Base-by-base conservation (phyloP, 371 early-diverging fungal genomes). In the Thermomucor indicae-seudaticae region DNA sequence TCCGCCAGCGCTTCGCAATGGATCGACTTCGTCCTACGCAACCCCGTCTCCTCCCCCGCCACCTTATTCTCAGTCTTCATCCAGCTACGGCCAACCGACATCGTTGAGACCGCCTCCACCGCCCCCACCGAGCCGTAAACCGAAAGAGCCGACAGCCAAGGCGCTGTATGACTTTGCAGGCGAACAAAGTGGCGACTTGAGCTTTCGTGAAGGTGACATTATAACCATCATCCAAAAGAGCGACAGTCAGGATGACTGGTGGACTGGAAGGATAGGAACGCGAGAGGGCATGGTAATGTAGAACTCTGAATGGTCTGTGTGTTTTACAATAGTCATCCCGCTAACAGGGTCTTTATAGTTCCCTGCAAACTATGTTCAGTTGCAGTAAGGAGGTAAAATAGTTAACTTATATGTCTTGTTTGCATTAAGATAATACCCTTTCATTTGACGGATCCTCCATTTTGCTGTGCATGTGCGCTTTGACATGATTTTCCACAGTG, bases 311-410 rank as follows among this genome's bases (percentile, higher is more conserved):
- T 38, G 24, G 16, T 10, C 10, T 14, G 10, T 19, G 37, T 37
- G 37, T 14, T 16, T 14, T 14, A 37, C 3, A 37, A 37, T 5
- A n/a, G n/a, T n/a, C n/a, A n/a, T n/a, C n/a, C n/a, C n/a, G 11
- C 37, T 37, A 37, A 37, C 11, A 11, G 19, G 3, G 22, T 28
- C 22, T 46, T 45, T 38, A 24, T 66, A 77, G 65, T 90, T 92
- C 66, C 92, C 92, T 20, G 88, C 88, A 39, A 92, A 90, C 62
- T 92, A 89, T 67, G 83, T 90, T 11, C 59, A 78, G 49, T 27
- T 81, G 41, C 44, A 65, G 46, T 78, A 67, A 56, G 27, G 19
- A 16, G 20, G 35, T 6, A 14, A 32, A n/a, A n/a, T n/a, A n/a
- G n/a, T n/a, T n/a, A n/a, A n/a, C n/a, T n/a, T n/a, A n/a, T n/a